A percentile compares a stretch with the other conserved stretches of the same genome.
These are phyloP conservation scores for Neonectria magnoliae DNA, from an alignment of 2,329 filamentous ascomycete genomes.

Conservation along the genomic window DNA sequence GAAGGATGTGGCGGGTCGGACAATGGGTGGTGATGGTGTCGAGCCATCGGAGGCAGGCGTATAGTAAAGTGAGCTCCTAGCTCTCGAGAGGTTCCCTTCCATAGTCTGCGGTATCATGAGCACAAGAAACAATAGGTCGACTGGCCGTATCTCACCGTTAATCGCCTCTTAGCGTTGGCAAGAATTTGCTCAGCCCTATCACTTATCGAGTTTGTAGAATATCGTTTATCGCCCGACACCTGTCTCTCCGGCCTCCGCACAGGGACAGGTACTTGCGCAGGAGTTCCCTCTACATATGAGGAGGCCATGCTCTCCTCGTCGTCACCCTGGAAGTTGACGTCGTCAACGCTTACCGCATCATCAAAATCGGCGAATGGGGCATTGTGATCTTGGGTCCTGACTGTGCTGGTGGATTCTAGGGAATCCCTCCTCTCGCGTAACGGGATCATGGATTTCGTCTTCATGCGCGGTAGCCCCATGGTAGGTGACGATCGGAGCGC, in stretches of 20 bases:
- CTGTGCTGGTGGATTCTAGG: constrained; percentile 69
- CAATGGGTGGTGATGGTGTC: constrained; percentile 62
- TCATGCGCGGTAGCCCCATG: constrained; percentile 54
- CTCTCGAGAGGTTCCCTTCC: constrained; percentile 89
- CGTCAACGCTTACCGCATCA: constrained; percentile 69
- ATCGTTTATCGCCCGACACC: constrained; percentile 61
- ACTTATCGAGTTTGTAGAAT: constrained; percentile 80
- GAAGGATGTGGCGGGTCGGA: constrained; percentile 40
- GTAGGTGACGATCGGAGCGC: constrained; percentile 58
- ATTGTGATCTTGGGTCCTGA: constrained; percentile 61
- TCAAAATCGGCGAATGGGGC: constrained; percentile 70
- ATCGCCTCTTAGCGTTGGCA: constrained; percentile 87
- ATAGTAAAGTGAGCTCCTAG: constrained; percentile 71
- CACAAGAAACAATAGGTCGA: neutral
- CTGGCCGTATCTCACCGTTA: constrained; percentile 72
- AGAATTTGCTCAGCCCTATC: constrained; percentile 89
- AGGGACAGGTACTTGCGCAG: constrained; percentile 37
- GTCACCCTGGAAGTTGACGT: constrained; percentile 73
- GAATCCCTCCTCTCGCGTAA: constrained; percentile 64
- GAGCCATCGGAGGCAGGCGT: constrained; percentile 58
- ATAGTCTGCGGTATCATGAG: constrained; percentile 71
- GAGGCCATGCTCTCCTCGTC: constrained; percentile 74
- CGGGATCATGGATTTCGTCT: constrained; percentile 55
- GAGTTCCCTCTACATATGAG: constrained; percentile 61
- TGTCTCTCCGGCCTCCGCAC: constrained; percentile 27